Base-by-base conservation (phyloP, 225 moss, liverwort and hornwort genomes). In the Pseudisothecium myosuroides region DNA sequence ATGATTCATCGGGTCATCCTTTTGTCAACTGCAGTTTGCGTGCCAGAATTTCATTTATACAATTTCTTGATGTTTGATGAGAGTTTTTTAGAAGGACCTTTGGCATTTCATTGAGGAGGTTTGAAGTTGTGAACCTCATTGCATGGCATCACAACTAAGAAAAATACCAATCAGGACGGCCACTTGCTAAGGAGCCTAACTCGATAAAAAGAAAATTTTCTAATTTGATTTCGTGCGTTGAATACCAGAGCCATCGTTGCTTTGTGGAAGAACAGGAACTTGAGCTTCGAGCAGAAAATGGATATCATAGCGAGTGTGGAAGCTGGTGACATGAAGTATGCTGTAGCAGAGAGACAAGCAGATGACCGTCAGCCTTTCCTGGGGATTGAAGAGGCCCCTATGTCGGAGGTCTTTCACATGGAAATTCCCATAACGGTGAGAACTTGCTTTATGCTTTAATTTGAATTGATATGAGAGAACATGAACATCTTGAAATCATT, bases 281-380 rank as follows among this genome's bases (percentile, higher is more conserved):
- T 96, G 76, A 98, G 93, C 88, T 96, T 96, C 39, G 98, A 98
- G 90, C 98, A 98, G 90, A 94, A 97, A 74, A 95, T 98, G 96
- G 98, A 98, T 59, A 89, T 98, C 50, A 93, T 98, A 85, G 96
- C 96, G 49, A 98, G 94, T 89, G 95, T 96, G 56, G 96, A 98
- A 90, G 91, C 92, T 63, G 98, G 96, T 58, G 94, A 98, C 80
- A 95, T 98, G 96, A 96, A 94, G 69, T 96, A 95, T 73, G 39
- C 95, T 88, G 96, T 96, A n/a, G 91, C 96, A 80, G 98, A 95
- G 90, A 90, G 96, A 82, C 97, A 96, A 85, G 93, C 93, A 59
- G 98, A 98, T 82, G 98, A 96, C 76, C 86, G 88, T 90, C 93
- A 92, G 85, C 83, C 96, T 45, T 98, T 96, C 87, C 73, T 96